These are phyloP conservation scores for Bruguiera parviflora DNA, from an alignment of 345 rosid genomes.

Conservation along the genomic window DNA sequence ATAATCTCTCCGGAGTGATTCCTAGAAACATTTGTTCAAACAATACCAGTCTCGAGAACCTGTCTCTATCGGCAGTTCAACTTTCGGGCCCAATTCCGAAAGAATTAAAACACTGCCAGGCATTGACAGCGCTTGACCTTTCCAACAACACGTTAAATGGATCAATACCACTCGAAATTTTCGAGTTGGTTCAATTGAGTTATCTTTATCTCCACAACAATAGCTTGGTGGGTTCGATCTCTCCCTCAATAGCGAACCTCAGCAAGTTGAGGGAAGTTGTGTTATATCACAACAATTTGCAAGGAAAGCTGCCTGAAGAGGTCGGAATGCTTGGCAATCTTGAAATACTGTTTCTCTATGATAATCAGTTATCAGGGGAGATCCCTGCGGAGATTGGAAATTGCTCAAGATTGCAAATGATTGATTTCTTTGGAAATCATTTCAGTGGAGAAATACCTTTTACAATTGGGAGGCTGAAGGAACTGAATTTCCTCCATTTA, in stretches of 20 bases:
- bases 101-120: constrained; percentile 50
- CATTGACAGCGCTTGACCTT: constrained; percentile 71
- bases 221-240: constrained; percentile 66
- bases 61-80: constrained; percentile 51
- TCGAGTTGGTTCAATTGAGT: constrained; percentile 43
- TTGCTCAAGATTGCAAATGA: constrained; percentile 68
- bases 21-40: constrained; percentile 56
- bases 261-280: constrained; percentile 61
- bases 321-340: constrained; percentile 53
- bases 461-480: constrained; percentile 53
- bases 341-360: constrained; percentile 65
- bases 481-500: constrained; percentile 61
- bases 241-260: constrained; percentile 63
- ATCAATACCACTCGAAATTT: constrained; percentile 56
- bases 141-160: constrained; percentile 74
- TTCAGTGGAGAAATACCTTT: constrained; percentile 66
- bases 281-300: constrained; percentile 69
- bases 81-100: constrained; percentile 68
- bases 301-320: constrained; percentile 62
- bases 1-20: constrained; percentile 54
- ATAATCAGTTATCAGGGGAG: constrained; percentile 62
- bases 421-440: constrained; percentile 75
- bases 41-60: constrained; percentile 43
- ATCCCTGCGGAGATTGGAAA: constrained; percentile 83
- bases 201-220: constrained; percentile 87